Evolutionary conservation across 768 basidiomycete genomes (phyloP), one percentile per base, ranked within the genome.

Genomic region (Trametes cingulata): DNA sequence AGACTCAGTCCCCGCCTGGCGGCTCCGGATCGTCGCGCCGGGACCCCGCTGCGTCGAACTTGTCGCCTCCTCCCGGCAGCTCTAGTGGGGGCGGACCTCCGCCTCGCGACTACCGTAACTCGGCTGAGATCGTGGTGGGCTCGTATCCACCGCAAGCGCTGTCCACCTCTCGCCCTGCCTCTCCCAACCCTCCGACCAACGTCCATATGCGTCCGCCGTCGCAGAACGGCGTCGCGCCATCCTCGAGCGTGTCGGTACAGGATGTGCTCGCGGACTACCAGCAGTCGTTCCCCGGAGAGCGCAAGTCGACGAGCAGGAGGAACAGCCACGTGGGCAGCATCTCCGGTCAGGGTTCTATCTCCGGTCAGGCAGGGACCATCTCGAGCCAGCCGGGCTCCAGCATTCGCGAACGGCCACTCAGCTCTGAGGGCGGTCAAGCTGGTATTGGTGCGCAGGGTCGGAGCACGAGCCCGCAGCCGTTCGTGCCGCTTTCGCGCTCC

Each of bases 241-340:
- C 78, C 7, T 79, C 80, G 1, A 71, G 78, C 40, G 80, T 85
- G n/a, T 78, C 83, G 0, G 84, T 93, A 17, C 86, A 90, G 56
- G 83, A 85, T n/a, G 86, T 93, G 8, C 73, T 93, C 15, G 77
- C 78, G 0, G 81, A 85, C 63, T 98, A 98, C 68, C 83, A 87
- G 25, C 93, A 94, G 67, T 84, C 88, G 1, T 82, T 98, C 70
- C 95, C 95, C 7, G 95, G 93, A 3, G 95, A 97, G 71, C 77
- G 82, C 50, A 86, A 82, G 73, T 77, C 80, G 8, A 75, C 83
- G 24, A 85, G 83, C 68, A 75, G 83, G 45, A 77, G 79, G 51
- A 82, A 79, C 63, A 88, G 82, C 58, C 68, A 64, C 41, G 67
- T 62, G 43, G 67, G 66, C 69, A 76, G 63, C 72, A 58, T 60